A percentile compares a stretch with the other conserved stretches of the same genome.
phyloP scores from a whole-genome alignment of 805 yeast species.

The Maudiozyma barnettii region DNA sequence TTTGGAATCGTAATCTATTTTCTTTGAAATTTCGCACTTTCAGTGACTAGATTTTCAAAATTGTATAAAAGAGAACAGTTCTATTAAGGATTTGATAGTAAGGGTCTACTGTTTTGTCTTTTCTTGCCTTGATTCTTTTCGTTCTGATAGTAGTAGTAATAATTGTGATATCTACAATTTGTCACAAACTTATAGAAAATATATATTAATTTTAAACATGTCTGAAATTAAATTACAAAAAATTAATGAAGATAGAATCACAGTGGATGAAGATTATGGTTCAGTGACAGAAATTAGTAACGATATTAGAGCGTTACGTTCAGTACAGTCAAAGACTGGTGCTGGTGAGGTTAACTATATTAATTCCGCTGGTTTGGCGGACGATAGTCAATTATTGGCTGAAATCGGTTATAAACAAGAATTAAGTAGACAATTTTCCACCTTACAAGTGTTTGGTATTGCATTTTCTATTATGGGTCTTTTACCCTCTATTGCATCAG shows the following conservation, averaged over 20 bases:
- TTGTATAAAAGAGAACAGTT: too few relatives aligned
- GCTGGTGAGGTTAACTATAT: constrained; percentile 22
- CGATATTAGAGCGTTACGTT: constrained; percentile 5
- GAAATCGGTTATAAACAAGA: constrained; percentile 64
- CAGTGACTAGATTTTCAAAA: too few relatives aligned
- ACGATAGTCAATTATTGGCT: constrained; percentile 19
- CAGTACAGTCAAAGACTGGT: constrained; percentile 14
- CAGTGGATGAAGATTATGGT: background rate
- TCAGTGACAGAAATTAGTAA: background rate
- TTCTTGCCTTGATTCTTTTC: too few relatives aligned
- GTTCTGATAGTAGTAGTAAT: too few relatives aligned
- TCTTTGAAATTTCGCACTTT: too few relatives aligned
- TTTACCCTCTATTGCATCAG: constrained; percentile 53
- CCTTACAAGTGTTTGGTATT: constrained; percentile 58
- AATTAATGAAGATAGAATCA: background rate
- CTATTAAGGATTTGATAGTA: too few relatives aligned
- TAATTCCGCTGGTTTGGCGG: constrained; percentile 13
- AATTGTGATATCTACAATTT: too few relatives aligned
- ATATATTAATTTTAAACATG: background rate
- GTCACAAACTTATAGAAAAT: too few relatives aligned
- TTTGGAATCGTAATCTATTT: too few relatives aligned
- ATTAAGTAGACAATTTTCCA: constrained; percentile 48
- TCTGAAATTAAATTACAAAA: background rate
- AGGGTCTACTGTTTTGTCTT: too few relatives aligned
- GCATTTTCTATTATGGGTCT: constrained; percentile 68